A percentile compares a stretch with the other conserved stretches of the same genome.
phyloP scores from a whole-genome alignment of 1,139 yeast species.

The Protomyces gravidus region DNA sequence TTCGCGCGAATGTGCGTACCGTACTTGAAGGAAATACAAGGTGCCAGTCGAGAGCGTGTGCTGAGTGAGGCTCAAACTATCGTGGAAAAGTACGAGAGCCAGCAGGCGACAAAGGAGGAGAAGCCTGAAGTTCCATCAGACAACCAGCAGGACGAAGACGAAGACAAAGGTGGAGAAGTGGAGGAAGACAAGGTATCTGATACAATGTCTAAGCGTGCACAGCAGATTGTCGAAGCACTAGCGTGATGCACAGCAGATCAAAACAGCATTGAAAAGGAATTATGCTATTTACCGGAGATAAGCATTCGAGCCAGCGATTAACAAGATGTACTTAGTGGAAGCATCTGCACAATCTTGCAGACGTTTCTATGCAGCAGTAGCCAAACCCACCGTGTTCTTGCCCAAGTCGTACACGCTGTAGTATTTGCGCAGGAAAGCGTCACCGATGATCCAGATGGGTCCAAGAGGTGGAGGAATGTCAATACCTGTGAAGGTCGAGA shows the following conservation, averaged over 20 bases:
- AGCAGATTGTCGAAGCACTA: neutral
- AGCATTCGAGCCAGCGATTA: neutral
- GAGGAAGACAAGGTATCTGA: neutral
- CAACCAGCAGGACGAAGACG: neutral
- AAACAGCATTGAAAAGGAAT: neutral
- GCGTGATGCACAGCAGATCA: no score
- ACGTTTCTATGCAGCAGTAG: conserved; percentile 52
- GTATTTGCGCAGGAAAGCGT: conserved; percentile 90
- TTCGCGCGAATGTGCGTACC: neutral
- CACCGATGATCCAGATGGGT: conserved; percentile 92
- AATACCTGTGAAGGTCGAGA: conserved; percentile 93
- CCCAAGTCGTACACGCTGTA: conserved; percentile 90
- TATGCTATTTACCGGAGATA: neutral
- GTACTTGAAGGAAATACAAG: conserved; percentile 14
- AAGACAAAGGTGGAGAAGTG: conserved; percentile 1
- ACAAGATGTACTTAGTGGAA: neutral
- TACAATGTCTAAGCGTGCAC: neutral
- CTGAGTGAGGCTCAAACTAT: conserved; percentile 10
- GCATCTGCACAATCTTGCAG: no score
- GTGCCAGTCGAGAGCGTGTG: conserved; percentile 6
- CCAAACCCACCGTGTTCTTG: conserved; percentile 89
- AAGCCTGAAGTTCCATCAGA: neutral
- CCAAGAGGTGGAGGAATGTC: conserved; percentile 97
- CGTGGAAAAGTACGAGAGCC: conserved; percentile 4
- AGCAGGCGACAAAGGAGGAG: neutral